phyloP scores from a whole-genome alignment of 208 protist species.

The Acanthamoeba lenticulata region DNA sequence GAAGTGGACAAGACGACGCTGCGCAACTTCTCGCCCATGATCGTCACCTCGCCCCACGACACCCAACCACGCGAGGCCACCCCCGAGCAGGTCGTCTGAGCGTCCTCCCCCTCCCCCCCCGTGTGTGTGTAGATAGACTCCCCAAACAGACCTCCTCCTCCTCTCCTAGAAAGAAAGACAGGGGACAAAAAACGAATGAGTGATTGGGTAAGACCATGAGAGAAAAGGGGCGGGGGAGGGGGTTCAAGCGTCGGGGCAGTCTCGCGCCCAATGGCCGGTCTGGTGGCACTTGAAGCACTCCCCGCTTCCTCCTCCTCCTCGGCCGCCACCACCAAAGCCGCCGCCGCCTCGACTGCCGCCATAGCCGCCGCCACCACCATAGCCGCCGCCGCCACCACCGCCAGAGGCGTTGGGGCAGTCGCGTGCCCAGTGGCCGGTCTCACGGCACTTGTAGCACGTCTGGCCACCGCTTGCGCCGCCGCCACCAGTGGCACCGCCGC shows the following conservation, averaged over 20 bases:
- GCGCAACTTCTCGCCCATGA: background rate
- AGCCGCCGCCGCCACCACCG: background rate
- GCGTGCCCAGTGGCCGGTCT: background rate
- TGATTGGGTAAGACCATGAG: background rate
- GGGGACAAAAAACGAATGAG: too few species aligned
- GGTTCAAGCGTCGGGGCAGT: constrained; percentile 8
- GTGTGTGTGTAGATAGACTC: too few species aligned
- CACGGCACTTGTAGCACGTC: background rate
- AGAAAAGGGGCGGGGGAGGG: too few species aligned
- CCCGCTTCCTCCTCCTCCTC: background rate
- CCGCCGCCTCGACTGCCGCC: background rate
- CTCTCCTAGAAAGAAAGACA: too few species aligned
- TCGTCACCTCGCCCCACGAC: background rate
- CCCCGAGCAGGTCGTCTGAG: constrained; percentile 1
- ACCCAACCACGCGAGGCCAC: background rate
- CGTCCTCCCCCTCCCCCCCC: background rate
- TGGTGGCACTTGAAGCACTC: constrained; percentile 27
- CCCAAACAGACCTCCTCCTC: too few species aligned
- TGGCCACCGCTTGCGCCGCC: background rate
- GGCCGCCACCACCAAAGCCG: background rate
- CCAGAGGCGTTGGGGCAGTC: background rate
- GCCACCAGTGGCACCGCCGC: background rate
- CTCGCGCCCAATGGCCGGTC: background rate
- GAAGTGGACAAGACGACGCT: background rate
- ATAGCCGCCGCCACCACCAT: background rate